These are phyloP conservation scores for Verruconis gallopava DNA, from an alignment of 2,329 filamentous ascomycete species.

Conservation along the genomic window DNA sequence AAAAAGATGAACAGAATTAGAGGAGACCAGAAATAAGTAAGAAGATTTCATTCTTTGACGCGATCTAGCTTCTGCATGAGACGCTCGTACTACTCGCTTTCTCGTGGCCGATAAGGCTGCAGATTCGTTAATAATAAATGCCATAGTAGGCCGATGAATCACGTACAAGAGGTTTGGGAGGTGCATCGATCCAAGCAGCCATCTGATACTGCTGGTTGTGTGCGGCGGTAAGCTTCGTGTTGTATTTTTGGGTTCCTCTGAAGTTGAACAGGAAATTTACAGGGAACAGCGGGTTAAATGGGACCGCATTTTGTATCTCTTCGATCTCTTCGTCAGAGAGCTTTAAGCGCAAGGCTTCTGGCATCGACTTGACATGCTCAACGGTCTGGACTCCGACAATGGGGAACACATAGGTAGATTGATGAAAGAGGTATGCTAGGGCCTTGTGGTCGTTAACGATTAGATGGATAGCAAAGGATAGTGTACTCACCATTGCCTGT, in stretches of 20 bases:
- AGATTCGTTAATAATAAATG: neutral
- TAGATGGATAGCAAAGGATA: slow-evolving; percentile 42
- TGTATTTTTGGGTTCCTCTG: neutral
- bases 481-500: slow-evolving; percentile 18
- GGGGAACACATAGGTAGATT: slow-evolving; percentile 56
- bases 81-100: too few species aligned
- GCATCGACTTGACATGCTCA: slow-evolving; percentile 54
- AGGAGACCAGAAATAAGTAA: too few species aligned
- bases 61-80: too few species aligned
- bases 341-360: slow-evolving; percentile 48
- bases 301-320: slow-evolving; percentile 45
- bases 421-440: slow-evolving; percentile 58
- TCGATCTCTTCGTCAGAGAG: slow-evolving; percentile 48
- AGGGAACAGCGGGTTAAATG: slow-evolving; percentile 53
- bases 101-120: neutral
- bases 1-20: too few species aligned
- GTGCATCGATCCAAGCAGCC: neutral
- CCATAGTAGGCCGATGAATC: neutral
- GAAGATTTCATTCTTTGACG: too few species aligned
- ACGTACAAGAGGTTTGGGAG: neutral
- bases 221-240: neutral
- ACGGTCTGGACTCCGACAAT: slow-evolving; percentile 55
- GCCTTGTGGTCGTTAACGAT: slow-evolving; percentile 25
- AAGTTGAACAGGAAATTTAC: slow-evolving; percentile 39
- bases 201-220: neutral